These are phyloP conservation scores for Sugiyamaella americana DNA, from an alignment of 805 yeast species.

Conservation along the genomic window DNA sequence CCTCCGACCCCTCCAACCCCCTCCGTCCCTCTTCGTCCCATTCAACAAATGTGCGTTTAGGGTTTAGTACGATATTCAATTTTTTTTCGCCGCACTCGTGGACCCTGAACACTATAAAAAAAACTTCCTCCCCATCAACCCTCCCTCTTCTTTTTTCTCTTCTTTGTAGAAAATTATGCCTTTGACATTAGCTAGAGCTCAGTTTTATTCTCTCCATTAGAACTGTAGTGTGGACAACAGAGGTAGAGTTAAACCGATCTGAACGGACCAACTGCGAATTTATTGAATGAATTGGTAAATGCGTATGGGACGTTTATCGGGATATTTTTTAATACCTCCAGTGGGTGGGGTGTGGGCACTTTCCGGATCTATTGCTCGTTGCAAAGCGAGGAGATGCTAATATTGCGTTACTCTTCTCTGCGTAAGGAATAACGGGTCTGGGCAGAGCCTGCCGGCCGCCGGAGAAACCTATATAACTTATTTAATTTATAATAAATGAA, in stretches of 20 bases:
- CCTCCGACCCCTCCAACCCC: too few relatives aligned
- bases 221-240: conserved; percentile 47
- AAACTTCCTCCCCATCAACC: too few relatives aligned
- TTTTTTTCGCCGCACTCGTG: too few relatives aligned
- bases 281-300: neutral
- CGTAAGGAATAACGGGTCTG: neutral
- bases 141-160: conserved; percentile 13
- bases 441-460: neutral
- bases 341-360: neutral
- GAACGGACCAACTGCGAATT: neutral
- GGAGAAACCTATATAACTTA: too few relatives aligned
- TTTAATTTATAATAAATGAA: neutral
- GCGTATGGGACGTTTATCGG: neutral
- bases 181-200: conserved; percentile 41
- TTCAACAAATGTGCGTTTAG: too few relatives aligned
- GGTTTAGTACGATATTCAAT: too few relatives aligned
- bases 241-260: conserved; percentile 33
- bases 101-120: too few relatives aligned
- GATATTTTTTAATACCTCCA: neutral
- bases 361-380: neutral
- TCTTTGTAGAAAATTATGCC: conserved; percentile 27
- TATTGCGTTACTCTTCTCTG: too few relatives aligned
- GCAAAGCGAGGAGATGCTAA: neutral
- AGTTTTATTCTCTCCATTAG: conserved; percentile 29
- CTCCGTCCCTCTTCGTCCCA: too few relatives aligned